Conservation (phyloP, 2,329 filamentous ascomycete genomes). For the Penicillium sp. region DNA sequence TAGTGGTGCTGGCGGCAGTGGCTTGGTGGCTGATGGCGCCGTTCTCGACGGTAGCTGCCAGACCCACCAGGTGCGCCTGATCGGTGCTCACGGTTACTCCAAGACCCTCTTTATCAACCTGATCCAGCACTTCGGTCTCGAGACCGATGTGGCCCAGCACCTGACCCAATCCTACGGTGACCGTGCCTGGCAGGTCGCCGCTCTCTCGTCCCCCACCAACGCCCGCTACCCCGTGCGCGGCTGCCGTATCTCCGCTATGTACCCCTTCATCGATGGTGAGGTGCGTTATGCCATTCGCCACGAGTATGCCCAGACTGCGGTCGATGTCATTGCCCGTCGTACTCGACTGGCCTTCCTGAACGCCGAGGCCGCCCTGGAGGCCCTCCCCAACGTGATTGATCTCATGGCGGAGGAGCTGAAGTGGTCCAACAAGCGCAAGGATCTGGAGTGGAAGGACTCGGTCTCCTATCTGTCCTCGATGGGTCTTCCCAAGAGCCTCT, state of each 20-base stretch:
- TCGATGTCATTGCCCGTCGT: constrained; percentile 83
- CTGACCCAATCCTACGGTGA: constrained; percentile 88
- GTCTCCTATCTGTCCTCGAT: constrained; percentile 65
- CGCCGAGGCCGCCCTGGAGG: constrained; percentile 86
- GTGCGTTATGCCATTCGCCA: constrained; percentile 84
- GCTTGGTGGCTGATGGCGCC: constrained; percentile 73
- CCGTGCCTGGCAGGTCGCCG: constrained; percentile 87
- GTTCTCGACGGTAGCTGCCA: constrained; percentile 76
- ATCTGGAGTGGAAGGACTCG: constrained; percentile 79
- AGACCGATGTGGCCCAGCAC: constrained; percentile 91
- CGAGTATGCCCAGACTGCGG: constrained; percentile 90
- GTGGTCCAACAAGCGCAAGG: constrained; percentile 76
- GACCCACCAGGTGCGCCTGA: constrained; percentile 79
- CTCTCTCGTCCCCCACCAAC: constrained; percentile 77
- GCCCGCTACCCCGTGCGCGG: constrained; percentile 83
- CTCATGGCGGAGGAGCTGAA: constrained; percentile 84
- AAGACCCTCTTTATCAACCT: constrained; percentile 94
- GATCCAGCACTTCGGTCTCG: constrained; percentile 89
- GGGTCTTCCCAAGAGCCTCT: constrained; percentile 65
- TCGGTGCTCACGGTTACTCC: constrained; percentile 85
- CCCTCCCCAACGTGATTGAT: constrained; percentile 83
- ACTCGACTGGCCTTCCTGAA: constrained; percentile 90
- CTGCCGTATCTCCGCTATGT: constrained; percentile 77
- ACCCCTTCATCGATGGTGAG: constrained; percentile 92
- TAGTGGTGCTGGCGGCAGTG: constrained; percentile 73